Conservation (phyloP, 805 yeast species). For the Barnettozyma populi region DNA sequence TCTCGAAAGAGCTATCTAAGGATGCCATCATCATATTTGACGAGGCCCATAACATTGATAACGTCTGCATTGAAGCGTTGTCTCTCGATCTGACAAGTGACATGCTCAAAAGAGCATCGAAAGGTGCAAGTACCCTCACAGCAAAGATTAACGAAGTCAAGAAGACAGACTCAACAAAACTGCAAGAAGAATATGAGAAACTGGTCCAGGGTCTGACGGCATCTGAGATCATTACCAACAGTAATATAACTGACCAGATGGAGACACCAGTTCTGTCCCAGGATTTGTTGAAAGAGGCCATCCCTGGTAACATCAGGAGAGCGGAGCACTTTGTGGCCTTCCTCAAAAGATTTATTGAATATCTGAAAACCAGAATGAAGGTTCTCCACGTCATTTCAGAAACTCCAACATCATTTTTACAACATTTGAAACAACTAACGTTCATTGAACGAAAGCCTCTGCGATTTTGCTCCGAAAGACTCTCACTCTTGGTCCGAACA, state of each 20-base stretch:
- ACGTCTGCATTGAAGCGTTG: slow-evolving; percentile 94
- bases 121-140: slow-evolving; percentile 78
- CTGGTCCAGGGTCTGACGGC: slow-evolving; percentile 86
- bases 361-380: slow-evolving; percentile 94
- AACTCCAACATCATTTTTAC: slow-evolving; percentile 88
- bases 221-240: slow-evolving; percentile 60
- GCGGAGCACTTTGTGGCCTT: slow-evolving; percentile 97
- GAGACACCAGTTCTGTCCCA: slow-evolving; percentile 82
- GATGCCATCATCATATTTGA: slow-evolving; percentile 94
- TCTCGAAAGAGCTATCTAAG: slow-evolving; percentile 83
- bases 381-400: slow-evolving; percentile 97
- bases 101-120: slow-evolving; percentile 74
- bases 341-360: slow-evolving; percentile 87
- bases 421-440: slow-evolving; percentile 88
- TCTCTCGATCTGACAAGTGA: slow-evolving; percentile 92
- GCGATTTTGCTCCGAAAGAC: slow-evolving; percentile 85
- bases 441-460: slow-evolving; percentile 90
- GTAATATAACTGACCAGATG: slow-evolving; percentile 65
- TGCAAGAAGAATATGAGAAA: slow-evolving; percentile 87
- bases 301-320: slow-evolving; percentile 94
- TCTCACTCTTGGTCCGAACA: slow-evolving; percentile 83
- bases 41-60: slow-evolving; percentile 98
- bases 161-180: slow-evolving; percentile 70
- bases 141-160: slow-evolving; percentile 82
- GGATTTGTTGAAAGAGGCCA: slow-evolving; percentile 84